Base-by-base conservation (phyloP, 2,329 filamentous ascomycete species). In the Trichoderma sp. region DNA sequence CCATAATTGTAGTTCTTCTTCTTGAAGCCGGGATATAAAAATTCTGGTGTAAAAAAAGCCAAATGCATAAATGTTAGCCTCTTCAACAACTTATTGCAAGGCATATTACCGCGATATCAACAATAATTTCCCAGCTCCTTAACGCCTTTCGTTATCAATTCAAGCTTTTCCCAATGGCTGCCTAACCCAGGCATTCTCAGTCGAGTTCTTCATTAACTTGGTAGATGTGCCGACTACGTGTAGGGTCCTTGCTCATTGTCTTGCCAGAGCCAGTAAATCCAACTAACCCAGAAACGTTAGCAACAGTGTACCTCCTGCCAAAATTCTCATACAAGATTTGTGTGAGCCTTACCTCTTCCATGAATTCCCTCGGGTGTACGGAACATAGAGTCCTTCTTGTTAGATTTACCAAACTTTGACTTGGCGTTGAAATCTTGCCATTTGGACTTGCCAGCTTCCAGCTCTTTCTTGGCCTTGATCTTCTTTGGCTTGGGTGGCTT, bases 361-460 rank as follows among this genome's bases (percentile, higher is more conserved):
- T 93, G 88, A 29, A 96, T 87, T 71, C 93, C 91, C 37, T 97
- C 94, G 0, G 94, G 93, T 3, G 94, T 97, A 58, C 94, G 90
- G 79, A 97, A 97, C 94, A 97, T 97, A 85, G 93, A 97, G 60
- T 97, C 93, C 82, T 97, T 97, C 83, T 95, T 95, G 53, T 82
- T 81, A 5, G 82, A 73, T 79, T 91, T 91, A 72, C 84, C 88
- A 72, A 88, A 83, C 77, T 93, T 94, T 58, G 86, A 87, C 79
- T 96, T 97, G 76, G 86, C 85, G 73, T 89, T 92, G 80, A 97
- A 99, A 72, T 96, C 92, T 78, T 97, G 92, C 96, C 96, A 99
- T 78, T 96, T 97, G 76, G 83, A 92, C 84, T 97, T 97, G 76
- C 92, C 91, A 72, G 90, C 92, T 82, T 98, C 95, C 29, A 98